Evolutionary conservation across 1,139 yeast species (phyloP), one percentile per base, ranked within the genome.

Genomic region (Lizanozyma gosingica): DNA sequence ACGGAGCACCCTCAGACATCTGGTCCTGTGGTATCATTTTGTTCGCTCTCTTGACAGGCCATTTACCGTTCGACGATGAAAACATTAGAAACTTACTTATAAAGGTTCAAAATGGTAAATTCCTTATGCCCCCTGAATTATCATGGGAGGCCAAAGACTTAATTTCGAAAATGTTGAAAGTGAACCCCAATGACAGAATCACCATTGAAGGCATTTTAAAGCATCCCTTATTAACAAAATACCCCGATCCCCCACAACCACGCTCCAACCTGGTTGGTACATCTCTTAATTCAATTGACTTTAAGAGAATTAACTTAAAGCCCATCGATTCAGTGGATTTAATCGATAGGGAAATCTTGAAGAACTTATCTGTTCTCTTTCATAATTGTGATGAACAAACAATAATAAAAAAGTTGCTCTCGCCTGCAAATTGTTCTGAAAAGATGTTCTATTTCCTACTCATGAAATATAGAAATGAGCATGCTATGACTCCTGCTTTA

Each of bases 21-120:
- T 92, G 99, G 99, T 88, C 97, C 9, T 92, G 98, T 63, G 98
- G 98, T 48, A 87, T 92, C 49, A 92, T 92, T 41, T 67, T 92
- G 40, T 92, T 87, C 65, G 98, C 98, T 1, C 67, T 92, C 40
- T 71, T 92, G 42, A 90, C 97, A 0, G 98, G 98, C 33, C 92
- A 92, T 60, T 69, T 92, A 46, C 98, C 98, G 1, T 94, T 94
- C 59, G 98, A 92, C 62, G 97, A 92, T 61, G 97, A 88, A 53
- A 88, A 88, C 59, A 88, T 92, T 49, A 74, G 97, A 50, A 81
- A 82, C 51, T 67, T 92, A 46, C 69, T 94, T 37, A 67, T 87
- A 50, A 92, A 92, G 59, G 98, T 92, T 32, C 97, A 92, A 63
- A 79, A 80, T 44, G 99, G 98, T 22, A 76, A 78, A 52, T 92